Evolutionary conservation across 129 eudicot species (phyloP).

Genomic region (Escallonia herrerae): DNA sequence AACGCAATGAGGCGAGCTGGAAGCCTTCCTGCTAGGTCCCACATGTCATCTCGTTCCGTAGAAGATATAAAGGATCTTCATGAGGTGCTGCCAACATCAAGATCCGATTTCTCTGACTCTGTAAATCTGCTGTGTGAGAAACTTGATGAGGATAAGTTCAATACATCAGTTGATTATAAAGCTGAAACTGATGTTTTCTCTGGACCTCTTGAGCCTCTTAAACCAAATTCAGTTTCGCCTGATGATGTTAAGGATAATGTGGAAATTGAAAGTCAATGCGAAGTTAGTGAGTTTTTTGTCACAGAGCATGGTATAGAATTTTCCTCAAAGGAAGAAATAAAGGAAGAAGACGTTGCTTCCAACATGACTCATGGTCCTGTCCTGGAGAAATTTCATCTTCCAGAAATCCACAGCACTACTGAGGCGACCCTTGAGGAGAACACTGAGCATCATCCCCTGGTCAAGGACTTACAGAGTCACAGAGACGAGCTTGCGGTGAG

Average conservation of each 20-base stretch:
- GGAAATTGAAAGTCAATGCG: slow-evolving; percentile 21
- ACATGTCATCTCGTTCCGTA: slow-evolving; percentile 21
- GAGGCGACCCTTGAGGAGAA: slow-evolving; percentile 10
- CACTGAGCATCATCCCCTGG: slow-evolving; percentile 8
- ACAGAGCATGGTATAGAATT: slow-evolving; percentile 45
- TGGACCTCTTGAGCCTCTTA: slow-evolving; percentile 24
- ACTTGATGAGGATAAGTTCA: slow-evolving; percentile 58
- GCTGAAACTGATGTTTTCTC: slow-evolving; percentile 24
- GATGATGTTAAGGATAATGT: slow-evolving; percentile 22
- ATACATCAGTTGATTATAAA: slow-evolving; percentile 29
- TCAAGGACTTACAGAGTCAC: slow-evolving; percentile 14
- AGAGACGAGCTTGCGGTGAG: slow-evolving; percentile 27
- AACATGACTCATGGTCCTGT: slow-evolving; percentile 10
- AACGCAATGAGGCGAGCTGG: slow-evolving; percentile 40
- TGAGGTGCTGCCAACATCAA: slow-evolving; percentile 63
- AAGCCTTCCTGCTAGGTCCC: slow-evolving; percentile 53
- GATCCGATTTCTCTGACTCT: slow-evolving; percentile 52
- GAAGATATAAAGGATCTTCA: slow-evolving; percentile 86
- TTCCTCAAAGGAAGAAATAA: slow-evolving; percentile 22
- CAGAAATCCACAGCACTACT: slow-evolving; percentile 1
- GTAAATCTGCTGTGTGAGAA: slow-evolving; percentile 50
- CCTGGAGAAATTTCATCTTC: slow-evolving; percentile 12
- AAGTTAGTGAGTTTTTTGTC: slow-evolving; percentile 22
- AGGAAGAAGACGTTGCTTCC: not conserved
- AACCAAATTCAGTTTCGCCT: slow-evolving; percentile 11